These are phyloP conservation scores for Wilcoxina mikolae DNA, from an alignment of 495 filamentous ascomycete species.

Conservation along the genomic window DNA sequence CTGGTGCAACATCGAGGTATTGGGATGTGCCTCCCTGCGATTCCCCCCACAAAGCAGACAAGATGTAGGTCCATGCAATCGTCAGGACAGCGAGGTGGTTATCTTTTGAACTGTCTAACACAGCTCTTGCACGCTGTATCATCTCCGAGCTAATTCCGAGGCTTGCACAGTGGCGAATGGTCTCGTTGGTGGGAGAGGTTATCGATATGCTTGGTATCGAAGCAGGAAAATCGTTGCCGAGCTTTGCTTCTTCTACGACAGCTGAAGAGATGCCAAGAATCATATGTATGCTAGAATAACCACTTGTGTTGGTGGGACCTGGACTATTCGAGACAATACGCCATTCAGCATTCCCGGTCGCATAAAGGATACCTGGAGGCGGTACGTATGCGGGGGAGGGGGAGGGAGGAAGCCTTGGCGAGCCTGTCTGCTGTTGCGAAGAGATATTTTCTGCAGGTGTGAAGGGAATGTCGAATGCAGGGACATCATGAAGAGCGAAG, in stretches of 20 bases:
- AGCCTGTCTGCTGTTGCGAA: neutral
- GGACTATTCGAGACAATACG: neutral
- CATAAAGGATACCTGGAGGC: neutral
- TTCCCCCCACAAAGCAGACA: neutral
- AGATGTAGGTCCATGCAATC: neutral
- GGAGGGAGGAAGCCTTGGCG: too few species aligned
- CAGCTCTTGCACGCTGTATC: neutral
- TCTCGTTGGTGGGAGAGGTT: neutral
- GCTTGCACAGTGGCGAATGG: neutral
- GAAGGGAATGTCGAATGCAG: neutral
- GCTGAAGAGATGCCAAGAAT: neutral
- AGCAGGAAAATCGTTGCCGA: neutral
- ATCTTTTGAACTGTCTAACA: neutral
- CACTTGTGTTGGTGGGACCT: neutral
- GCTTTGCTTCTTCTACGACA: neutral
- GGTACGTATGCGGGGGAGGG: too few species aligned
- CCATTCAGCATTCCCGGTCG: neutral
- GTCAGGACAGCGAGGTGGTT: neutral
- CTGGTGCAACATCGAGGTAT: neutral
- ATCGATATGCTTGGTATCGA: neutral
- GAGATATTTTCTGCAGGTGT: neutral
- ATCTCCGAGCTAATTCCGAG: neutral
- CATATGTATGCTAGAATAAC: neutral
- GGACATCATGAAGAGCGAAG: neutral
- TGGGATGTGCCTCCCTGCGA: neutral